Conservation (phyloP, 2,329 filamentous ascomycete genomes). For the Meredithiella fracta region DNA sequence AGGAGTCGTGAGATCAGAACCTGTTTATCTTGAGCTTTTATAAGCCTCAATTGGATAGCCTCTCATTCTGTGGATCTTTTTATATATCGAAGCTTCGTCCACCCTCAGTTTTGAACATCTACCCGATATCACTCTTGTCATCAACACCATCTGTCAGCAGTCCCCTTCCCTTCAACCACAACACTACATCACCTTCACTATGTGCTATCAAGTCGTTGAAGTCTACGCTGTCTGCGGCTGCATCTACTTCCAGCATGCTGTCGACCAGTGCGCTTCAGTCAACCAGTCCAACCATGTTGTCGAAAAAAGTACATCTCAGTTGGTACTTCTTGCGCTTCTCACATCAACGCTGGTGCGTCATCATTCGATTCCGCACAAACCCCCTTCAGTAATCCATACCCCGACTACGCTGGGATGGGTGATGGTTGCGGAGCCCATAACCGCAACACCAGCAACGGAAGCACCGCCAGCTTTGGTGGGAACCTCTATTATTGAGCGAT, state of each 20-base stretch:
- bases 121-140: neutral
- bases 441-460: neutral
- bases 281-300: conserved; percentile 56
- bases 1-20: too few species aligned
- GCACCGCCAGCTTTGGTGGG: neutral
- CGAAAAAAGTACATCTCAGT: conserved; percentile 65
- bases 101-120: neutral
- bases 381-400: neutral
- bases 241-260: conserved; percentile 71
- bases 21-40: neutral
- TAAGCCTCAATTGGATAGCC: neutral
- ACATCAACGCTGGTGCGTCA: conserved; percentile 9
- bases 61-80: neutral
- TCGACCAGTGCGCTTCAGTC: conserved; percentile 66
- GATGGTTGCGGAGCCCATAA: neutral
- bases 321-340: conserved; percentile 53
- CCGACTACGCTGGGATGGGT: neutral
- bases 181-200: conserved; percentile 24
- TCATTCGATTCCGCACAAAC: neutral
- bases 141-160: neutral
- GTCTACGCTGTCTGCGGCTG: conserved; percentile 76
- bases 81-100: conserved; percentile 13
- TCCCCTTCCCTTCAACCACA: neutral
- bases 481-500: conserved; percentile 1
- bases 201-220: conserved; percentile 82